Conservation (phyloP, 305 asterid genomes). For the Rubia tinctorum region DNA sequence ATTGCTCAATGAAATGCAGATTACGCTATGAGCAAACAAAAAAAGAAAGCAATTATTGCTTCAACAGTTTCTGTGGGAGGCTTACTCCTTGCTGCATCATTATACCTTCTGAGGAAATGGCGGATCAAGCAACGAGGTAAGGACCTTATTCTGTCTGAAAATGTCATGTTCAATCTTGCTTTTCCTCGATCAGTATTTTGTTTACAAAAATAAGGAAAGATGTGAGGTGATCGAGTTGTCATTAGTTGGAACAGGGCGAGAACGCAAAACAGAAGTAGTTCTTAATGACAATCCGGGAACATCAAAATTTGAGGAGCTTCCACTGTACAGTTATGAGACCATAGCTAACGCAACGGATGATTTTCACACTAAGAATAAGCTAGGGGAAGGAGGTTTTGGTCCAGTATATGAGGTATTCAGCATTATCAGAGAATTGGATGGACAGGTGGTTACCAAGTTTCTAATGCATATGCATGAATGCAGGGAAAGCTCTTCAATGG, state of each 20-base stretch:
- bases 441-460: not conserved
- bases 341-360: not conserved
- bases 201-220: not conserved
- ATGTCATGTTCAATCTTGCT: not conserved
- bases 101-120: not conserved
- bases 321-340: slow-evolving; percentile 4
- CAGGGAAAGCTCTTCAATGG: slow-evolving; percentile 13
- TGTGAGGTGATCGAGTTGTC: not conserved
- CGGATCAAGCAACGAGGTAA: not conserved
- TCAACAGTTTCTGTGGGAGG: not conserved
- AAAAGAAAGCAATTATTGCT: not conserved
- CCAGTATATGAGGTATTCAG: slow-evolving; percentile 12
- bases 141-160: not conserved
- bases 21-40: not conserved
- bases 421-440: not conserved
- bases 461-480: not conserved
- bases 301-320: slow-evolving; percentile 4
- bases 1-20: not conserved
- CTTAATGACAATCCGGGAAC: not conserved
- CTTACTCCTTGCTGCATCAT: not conserved
- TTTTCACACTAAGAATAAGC: not conserved
- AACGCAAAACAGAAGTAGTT: not conserved
- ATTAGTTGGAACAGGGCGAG: too few relatives aligned
- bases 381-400: slow-evolving; percentile 11
- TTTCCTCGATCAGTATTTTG: not conserved